Conservation (phyloP, 495 filamentous ascomycete genomes). For the Lepraria neglecta region DNA sequence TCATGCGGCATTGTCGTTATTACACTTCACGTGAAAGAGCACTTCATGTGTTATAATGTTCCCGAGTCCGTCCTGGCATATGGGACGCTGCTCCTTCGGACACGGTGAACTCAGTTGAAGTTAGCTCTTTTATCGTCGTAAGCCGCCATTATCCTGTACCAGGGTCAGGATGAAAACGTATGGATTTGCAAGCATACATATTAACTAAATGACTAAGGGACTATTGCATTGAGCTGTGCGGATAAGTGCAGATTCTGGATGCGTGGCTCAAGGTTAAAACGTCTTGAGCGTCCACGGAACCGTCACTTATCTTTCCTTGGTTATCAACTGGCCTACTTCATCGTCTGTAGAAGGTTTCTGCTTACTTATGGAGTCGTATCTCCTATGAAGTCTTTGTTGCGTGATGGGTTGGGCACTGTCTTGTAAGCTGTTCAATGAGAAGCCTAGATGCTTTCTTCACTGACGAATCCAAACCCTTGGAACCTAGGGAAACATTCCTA, state of each 20-base stretch:
- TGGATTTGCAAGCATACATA: neutral
- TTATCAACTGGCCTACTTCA: neutral
- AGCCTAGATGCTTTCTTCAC: neutral
- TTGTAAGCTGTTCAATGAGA: neutral
- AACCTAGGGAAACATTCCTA: neutral
- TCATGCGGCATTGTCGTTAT: neutral
- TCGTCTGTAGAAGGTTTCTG: neutral
- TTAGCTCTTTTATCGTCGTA: neutral
- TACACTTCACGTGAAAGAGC: neutral
- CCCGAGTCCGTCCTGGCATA: neutral
- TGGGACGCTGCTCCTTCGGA: neutral
- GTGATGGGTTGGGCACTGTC: neutral
- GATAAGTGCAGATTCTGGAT: neutral
- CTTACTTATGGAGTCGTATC: neutral
- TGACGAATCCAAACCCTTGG: neutral
- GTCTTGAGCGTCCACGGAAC: neutral
- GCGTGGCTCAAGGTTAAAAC: neutral
- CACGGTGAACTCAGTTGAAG: neutral
- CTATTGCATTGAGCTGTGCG: neutral
- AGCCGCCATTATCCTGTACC: neutral
- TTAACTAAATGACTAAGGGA: neutral
- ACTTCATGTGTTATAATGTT: neutral
- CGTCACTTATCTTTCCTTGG: neutral
- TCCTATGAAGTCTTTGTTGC: no score
- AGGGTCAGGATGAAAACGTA: neutral